A percentile compares a stretch with the other conserved stretches of the same genome.
Evolutionary conservation across 345 rosid genomes (phyloP).

Genomic region (Xanthoceras sorbifolium): DNA sequence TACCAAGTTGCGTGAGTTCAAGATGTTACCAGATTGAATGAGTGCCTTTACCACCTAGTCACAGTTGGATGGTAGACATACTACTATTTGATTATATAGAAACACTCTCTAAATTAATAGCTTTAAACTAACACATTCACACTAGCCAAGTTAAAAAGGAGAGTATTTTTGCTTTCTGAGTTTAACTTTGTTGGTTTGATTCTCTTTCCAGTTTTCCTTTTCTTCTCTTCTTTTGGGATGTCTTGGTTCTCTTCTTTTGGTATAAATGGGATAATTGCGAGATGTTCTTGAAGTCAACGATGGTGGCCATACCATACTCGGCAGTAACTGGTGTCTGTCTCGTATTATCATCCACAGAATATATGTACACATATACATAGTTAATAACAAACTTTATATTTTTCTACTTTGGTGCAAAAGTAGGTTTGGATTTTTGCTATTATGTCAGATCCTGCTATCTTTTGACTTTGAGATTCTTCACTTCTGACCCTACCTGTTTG

Average conservation of each 20-base stretch:
- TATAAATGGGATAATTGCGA: conserved; percentile 19
- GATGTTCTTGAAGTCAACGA: conserved; percentile 42
- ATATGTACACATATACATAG: neutral
- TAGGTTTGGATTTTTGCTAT: conserved; percentile 41
- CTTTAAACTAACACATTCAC: neutral
- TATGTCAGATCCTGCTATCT: conserved; percentile 45
- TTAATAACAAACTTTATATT: conserved; percentile 22
- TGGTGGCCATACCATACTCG: conserved; percentile 38
- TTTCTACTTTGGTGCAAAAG: conserved; percentile 36
- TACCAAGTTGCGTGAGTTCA: too few relatives aligned
- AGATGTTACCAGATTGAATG: too few relatives aligned
- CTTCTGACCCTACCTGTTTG: conserved; percentile 40
- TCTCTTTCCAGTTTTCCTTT: neutral
- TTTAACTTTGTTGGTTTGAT: neutral
- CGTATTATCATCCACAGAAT: conserved; percentile 20
- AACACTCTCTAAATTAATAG: neutral
- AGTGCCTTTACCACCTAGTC: too few relatives aligned
- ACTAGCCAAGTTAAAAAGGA: neutral
- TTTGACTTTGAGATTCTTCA: conserved; percentile 35
- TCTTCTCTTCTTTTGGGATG: conserved; percentile 30
- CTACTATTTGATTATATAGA: too few relatives aligned
- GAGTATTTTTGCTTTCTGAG: neutral
- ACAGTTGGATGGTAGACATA: too few relatives aligned
- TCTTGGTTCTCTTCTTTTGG: conserved; percentile 27
- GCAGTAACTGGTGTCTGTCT: conserved; percentile 22